A percentile compares a stretch with the other conserved stretches of the same genome.
Evolutionary conservation across 768 basidiomycete genomes (phyloP).

Genomic region (Russula earlei): DNA sequence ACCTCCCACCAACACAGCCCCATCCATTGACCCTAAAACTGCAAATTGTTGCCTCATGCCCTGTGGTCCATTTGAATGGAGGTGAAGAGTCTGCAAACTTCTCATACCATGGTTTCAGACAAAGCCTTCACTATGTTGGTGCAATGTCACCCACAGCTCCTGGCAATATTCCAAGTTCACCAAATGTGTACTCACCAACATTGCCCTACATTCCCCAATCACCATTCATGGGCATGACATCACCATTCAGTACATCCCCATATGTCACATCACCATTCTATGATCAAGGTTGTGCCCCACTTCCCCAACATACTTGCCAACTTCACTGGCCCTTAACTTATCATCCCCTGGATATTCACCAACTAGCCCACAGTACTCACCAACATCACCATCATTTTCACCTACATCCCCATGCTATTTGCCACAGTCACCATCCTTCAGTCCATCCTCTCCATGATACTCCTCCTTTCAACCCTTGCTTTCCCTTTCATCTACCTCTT

Average conservation of each 20-base stretch:
- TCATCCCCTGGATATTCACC: conserved; percentile 66
- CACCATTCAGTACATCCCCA: conserved; percentile 72
- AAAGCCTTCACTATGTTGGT: conserved; percentile 75
- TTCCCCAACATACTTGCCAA: conserved; percentile 83
- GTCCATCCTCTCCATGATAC: conserved; percentile 81
- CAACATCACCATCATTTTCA: conserved; percentile 77
- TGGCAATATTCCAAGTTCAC: conserved; percentile 87
- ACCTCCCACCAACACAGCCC: too few species aligned
- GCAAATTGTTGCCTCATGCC: too few species aligned
- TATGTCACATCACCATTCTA: conserved; percentile 84
- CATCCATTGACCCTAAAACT: too few species aligned
- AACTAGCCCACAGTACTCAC: conserved; percentile 77
- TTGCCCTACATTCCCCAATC: conserved; percentile 86
- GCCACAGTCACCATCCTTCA: conserved; percentile 87
- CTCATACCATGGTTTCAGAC: conserved; percentile 68
- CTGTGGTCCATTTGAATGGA: too few species aligned
- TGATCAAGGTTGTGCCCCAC: conserved; percentile 53
- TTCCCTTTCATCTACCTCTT: too few species aligned
- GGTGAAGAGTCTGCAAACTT: conserved; percentile 77
- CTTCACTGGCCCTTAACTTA: conserved; percentile 71
- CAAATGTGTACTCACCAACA: conserved; percentile 80
- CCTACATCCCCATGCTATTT: conserved; percentile 87
- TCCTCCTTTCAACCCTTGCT: too few species aligned
- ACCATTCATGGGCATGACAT: conserved; percentile 73
- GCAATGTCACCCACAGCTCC: conserved; percentile 84